Base-by-base conservation (phyloP, 768 basidiomycete species). In the Tulasnella sp. region DNA sequence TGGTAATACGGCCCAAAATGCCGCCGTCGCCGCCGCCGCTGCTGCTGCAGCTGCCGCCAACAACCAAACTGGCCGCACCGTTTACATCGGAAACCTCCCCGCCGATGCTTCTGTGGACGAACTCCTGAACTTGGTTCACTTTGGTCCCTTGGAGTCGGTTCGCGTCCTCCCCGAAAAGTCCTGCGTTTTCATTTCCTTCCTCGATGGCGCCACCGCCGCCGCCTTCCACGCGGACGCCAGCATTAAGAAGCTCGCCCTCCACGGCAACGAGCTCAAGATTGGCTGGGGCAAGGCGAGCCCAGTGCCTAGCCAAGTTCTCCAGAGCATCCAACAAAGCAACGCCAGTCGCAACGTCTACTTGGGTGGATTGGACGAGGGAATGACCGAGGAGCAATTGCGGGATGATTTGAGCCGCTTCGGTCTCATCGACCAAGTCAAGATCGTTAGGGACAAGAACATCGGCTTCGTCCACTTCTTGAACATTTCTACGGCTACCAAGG, bases 391-490 rank as follows among this genome's bases (percentile, higher is more conserved):
- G 86, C 91, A 91, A 86, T 87, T 99, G 42, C 87, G 97, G 44
- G 96, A 99, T 81, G 96, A 98, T 84, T 87, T 99, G 34, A 92
- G 92, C 83, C 89, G 93, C 62, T 99, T 97, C 83, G 98, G 98
- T 31, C 88, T 97, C 39, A 98, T 99, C 83, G 98, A 99, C 86
- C 97, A 99, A 85, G 97, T 99, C 85, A 99, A 99, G 90, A 98
- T 99, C 84, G 98, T 99, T 75, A 87, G 97, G 81, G 98, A 99
- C 88, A 98, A 98, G 89, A 98, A 98, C 84, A 99, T 99, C 79
- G 98, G 97, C 2, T 99, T 99, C 85, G 96, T 99, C 27, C 98
- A 99, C 86, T 99, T 99, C 88, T 87, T 99, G 83, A 95, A 94
- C 85, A 98, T 99, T 84, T 90, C 93, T 31, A 91, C 94, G 58